A percentile compares a stretch with the other conserved stretches of the same genome.
Conservation (phyloP, 1,139 yeast genomes). For the Komagataea norvegica region DNA sequence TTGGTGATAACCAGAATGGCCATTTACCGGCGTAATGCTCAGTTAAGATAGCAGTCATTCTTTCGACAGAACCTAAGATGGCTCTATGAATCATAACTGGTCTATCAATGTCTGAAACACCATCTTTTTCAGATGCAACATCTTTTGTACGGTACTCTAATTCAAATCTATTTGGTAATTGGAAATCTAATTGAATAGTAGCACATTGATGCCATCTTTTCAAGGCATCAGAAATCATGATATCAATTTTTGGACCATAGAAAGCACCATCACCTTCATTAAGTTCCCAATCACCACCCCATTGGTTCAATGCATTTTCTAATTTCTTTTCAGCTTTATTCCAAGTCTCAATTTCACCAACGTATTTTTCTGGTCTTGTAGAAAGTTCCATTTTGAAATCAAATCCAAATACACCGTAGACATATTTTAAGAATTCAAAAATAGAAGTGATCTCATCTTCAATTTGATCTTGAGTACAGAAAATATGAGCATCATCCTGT, state of each 20-base stretch:
- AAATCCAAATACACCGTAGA: constrained; percentile 83
- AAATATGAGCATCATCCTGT: constrained; percentile 97
- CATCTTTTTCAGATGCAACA: constrained; percentile 36
- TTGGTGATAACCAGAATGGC: constrained; percentile 99
- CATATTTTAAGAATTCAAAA: constrained; percentile 71
- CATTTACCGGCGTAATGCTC: constrained; percentile 97
- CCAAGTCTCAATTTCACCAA: constrained; percentile 88
- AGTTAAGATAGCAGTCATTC: constrained; percentile 96
- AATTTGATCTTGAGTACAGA: constrained; percentile 88
- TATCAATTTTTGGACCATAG: constrained; percentile 97
- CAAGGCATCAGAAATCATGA: constrained; percentile 85
- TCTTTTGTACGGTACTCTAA: constrained; percentile 79
- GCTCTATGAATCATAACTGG: constrained; percentile 99
- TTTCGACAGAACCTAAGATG: constrained; percentile 92
- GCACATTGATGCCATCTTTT: constrained; percentile 98
- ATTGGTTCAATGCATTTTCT: constrained; percentile 66
- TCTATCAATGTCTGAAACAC: constrained; percentile 38
- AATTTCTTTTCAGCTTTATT: constrained; percentile 77
- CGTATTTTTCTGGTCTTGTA: constrained; percentile 89
- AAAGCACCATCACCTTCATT: constrained; percentile 98
- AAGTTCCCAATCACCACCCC: constrained; percentile 83
- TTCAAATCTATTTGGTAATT: constrained; percentile 86
- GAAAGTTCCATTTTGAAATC: constrained; percentile 87
- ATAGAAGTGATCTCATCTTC: constrained; percentile 74
- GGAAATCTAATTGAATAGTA: constrained; percentile 96